Evolutionary conservation across 2,329 filamentous ascomycete species (phyloP), one percentile per base, ranked within the genome.

Genomic region (Tolypocladium album): DNA sequence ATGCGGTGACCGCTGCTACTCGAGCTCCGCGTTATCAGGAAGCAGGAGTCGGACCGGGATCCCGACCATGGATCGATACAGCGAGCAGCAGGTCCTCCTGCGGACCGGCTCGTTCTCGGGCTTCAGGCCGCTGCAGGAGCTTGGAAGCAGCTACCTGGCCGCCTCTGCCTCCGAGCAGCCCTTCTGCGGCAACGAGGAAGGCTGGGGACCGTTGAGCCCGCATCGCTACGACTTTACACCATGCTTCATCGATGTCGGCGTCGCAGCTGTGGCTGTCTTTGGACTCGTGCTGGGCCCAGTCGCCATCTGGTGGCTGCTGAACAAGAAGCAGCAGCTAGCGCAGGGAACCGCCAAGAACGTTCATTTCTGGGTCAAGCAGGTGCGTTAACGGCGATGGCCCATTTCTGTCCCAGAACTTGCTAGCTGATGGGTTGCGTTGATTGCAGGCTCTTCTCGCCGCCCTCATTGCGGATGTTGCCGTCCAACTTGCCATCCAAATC

Each of bases 231-330:
- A 99, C 76, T 92, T 99, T 69, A 97, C 94, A 20, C 93, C 94
- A 47, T 99, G 94, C 78, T 99, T 99, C 71, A 86, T 97, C 68
- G 95, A 99, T 72, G 84, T 96, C 27, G 92, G 90, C 85, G 84
- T 97, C 61, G 85, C 89, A 40, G 76, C 82, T 1, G 89, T 96
- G 36, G 90, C 90, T 11, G 81, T 80, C 17, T 95, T 88, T 76
- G 92, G 93, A 20, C 79, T 97, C 31, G 59, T 97, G 31, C 82
- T 88, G 64, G 94, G 94, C 61, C 81, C 86, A 9, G 80, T 86
- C 55, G 91, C 93, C 38, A 76, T 96, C 50, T 93, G 88, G 85
- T 90, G 90, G 78, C 79, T 97, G 58, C 72, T 92, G 59, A 85
- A 81, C 66, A 89, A 84, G 74, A 88, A 86, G 69, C 81, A 84